Conservation (phyloP, 208 protist genomes). For the Naegleria lovaniensis region DNA sequence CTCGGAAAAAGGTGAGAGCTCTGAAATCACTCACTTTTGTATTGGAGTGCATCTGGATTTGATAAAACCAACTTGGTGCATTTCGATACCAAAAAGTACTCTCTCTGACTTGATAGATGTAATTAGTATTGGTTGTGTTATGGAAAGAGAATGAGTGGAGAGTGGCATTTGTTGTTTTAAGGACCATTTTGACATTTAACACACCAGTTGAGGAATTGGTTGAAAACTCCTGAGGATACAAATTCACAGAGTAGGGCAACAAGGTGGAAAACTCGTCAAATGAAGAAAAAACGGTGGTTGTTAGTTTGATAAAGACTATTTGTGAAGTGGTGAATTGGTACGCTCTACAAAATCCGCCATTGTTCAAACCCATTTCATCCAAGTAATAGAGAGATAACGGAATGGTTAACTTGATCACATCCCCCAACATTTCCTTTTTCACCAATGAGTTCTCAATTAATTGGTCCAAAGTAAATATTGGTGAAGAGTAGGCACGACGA, state of each 20-base stretch:
- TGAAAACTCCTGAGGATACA: background rate
- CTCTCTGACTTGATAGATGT: background rate
- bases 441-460: background rate
- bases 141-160: background rate
- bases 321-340: background rate
- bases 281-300: background rate
- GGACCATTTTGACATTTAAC: background rate
- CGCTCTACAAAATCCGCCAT: background rate
- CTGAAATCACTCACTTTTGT: background rate
- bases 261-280: background rate
- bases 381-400: background rate
- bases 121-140: background rate
- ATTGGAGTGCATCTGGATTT: background rate
- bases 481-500: no score
- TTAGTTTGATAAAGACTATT: background rate
- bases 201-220: no score
- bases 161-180: background rate
- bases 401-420: background rate
- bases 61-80: background rate
- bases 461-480: background rate
- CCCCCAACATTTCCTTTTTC: background rate
- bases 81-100: background rate
- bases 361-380: background rate
- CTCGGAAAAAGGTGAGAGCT: background rate
- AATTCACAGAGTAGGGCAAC: background rate